These are phyloP conservation scores for Pseudogymnoascus pannorum DNA, from an alignment of 2,329 filamentous ascomycete genomes.

Conservation along the genomic window DNA sequence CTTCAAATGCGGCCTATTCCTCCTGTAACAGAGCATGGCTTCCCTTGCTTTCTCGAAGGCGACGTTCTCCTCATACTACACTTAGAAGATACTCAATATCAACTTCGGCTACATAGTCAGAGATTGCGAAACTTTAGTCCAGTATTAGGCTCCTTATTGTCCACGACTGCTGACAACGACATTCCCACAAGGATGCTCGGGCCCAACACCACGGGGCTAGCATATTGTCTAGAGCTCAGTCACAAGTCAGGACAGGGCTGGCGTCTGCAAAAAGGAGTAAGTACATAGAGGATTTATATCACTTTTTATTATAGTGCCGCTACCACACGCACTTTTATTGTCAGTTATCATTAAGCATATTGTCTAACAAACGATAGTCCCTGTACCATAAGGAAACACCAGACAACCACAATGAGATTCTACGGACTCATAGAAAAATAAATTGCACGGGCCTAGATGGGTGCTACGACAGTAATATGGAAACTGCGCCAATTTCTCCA, in stretches of 20 bases:
- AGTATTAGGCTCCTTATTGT: background rate
- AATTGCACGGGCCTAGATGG: background rate
- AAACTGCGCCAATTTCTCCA: background rate
- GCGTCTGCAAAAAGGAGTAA: background rate
- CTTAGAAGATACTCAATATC: background rate
- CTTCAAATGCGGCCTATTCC: background rate
- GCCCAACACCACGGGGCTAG: background rate
- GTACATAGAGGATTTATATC: background rate
- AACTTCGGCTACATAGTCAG: background rate
- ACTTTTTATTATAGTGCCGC: background rate
- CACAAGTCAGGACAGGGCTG: background rate
- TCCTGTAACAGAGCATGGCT: background rate
- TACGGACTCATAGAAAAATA: background rate
- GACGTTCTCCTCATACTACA: background rate
- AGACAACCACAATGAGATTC: background rate
- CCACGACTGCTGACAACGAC: background rate
- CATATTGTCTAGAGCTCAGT: background rate
- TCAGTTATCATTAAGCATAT: background rate
- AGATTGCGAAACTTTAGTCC: background rate
- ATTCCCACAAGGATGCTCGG: background rate
- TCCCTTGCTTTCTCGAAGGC: background rate
- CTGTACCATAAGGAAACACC: background rate
- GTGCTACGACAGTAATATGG: background rate
- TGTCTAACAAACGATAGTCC: background rate
- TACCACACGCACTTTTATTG: background rate